Base-by-base conservation (phyloP, 2,329 filamentous ascomycete species). In the Fusarium austroafricanum region DNA sequence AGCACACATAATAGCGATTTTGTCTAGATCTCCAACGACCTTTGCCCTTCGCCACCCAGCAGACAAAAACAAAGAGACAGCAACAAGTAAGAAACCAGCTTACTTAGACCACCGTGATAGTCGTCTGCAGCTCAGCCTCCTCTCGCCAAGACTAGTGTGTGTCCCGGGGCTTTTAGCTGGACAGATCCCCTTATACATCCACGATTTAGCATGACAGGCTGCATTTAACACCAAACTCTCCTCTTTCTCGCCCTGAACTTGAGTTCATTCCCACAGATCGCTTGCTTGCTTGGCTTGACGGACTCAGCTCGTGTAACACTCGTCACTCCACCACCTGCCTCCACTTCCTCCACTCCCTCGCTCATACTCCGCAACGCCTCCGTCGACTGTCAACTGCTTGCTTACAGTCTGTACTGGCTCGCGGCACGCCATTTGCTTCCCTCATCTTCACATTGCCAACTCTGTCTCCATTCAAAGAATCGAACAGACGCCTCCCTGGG, bases 271-370 rank as follows among this genome's bases (percentile, higher is more conserved):
- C 61, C 49, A 26, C 46, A 38, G 39, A 44, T 57, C 47, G 37
- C 39, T 31, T 31, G 11, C 31, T 33, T 33, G 31, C 31, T 60
- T 45, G 26, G 50, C 60, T 65, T 44, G 53, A 69, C 65, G 39
- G 39, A 54, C 58, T 69, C 67, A 67, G 66, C 67, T 70, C 67
- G 67, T 69, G 67, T 64, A 64, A 64, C 67, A 53, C 50, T 42
- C 61, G 44, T 55, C 46, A 49, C 49, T 61, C 55, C 53, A 51
- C 67, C 51, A 37, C 55, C 56, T 70, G 67, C 67, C 56, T 70
- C 67, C 67, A 70, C 67, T 45, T 28, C 66, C 47, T 63, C 66
- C 53, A 54, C 60, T 65, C 55, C 64, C 52, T 61, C 56, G 44
- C 50, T 43, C 44, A 52, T 21, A 64, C 46, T 64, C 55, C 52